Conservation (phyloP, 306 rosid genomes). For the Lotus japonicus region DNA sequence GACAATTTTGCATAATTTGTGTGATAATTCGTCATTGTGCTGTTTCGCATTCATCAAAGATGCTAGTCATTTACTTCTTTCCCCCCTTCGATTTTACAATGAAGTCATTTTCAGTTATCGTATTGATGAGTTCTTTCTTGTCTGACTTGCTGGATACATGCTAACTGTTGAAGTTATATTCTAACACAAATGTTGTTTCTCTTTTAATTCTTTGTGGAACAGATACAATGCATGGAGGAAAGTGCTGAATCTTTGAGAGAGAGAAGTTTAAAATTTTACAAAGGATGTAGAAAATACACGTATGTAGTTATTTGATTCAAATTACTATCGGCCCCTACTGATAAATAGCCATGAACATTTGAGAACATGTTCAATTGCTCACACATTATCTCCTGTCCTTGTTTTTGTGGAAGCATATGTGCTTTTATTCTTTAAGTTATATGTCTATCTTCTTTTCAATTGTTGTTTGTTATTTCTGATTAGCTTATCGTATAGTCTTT, state of each 20-base stretch:
- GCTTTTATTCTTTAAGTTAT: not conserved
- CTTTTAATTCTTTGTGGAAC: slow-evolving; percentile 33
- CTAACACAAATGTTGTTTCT: not conserved
- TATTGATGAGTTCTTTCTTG: slow-evolving; percentile 15
- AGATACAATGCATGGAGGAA: slow-evolving; percentile 98
- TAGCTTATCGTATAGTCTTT: not conserved
- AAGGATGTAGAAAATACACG: slow-evolving; percentile 99
- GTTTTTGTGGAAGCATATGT: not conserved
- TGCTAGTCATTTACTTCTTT: slow-evolving; percentile 1
- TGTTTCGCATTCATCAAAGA: not conserved
- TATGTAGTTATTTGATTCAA: slow-evolving; percentile 36
- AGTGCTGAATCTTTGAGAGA: slow-evolving; percentile 93
- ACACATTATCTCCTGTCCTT: not conserved
- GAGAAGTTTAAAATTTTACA: slow-evolving; percentile 84
- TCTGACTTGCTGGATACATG: slow-evolving; percentile 1
- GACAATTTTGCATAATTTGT: not conserved
- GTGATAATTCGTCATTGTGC: not conserved
- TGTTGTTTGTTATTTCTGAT: not conserved
- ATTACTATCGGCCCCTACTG: not conserved
- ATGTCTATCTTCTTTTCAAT: not conserved
- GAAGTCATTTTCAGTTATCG: not conserved
- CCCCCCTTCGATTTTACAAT: not conserved
- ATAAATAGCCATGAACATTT: not conserved
- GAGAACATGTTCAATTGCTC: not conserved
- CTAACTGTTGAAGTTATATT: not conserved